Percentiles rank a stretch among this genome's conserved stretches.
phyloP scores from a whole-genome alignment of 176 grass and related monocot genomes.

The Aegilops tauschii region DNA sequence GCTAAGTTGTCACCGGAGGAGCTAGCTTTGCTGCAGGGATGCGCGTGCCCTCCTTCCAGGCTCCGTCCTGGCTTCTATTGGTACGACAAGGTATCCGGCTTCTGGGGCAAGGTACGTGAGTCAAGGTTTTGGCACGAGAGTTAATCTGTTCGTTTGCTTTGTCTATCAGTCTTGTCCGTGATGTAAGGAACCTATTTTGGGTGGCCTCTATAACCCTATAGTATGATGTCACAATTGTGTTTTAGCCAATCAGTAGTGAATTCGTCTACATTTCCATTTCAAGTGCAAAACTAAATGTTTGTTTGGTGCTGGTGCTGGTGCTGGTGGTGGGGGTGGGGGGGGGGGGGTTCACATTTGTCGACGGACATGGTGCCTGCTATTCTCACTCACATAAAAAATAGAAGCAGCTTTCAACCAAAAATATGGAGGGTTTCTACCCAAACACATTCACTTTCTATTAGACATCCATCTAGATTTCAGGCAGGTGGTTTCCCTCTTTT shows the following conservation, averaged over 20 bases:
- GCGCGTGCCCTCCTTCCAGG: conserved; percentile 56
- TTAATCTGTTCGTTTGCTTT: not conserved
- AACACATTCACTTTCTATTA: not conserved
- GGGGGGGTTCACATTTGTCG: too few species aligned
- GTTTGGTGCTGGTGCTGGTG: too few species aligned
- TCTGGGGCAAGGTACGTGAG: conserved; percentile 90
- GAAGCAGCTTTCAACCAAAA: not conserved
- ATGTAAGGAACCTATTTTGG: not conserved
- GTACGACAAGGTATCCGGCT: conserved; percentile 96
- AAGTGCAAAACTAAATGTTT: not conserved
- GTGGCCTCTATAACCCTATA: not conserved
- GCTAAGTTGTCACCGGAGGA: conserved; percentile 61
- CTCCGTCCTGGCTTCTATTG: conserved; percentile 83
- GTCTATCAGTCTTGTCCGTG: not conserved
- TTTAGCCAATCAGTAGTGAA: not conserved
- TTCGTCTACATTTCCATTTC: not conserved
- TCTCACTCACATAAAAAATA: not conserved
- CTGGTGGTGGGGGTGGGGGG: too few species aligned
- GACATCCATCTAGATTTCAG: not conserved
- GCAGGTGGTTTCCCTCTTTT: too few species aligned
- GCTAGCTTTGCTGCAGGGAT: conserved; percentile 63
- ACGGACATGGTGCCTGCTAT: not conserved
- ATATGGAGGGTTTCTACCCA: not conserved
- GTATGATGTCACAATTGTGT: not conserved
- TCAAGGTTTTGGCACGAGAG: not conserved